Conservation (phyloP, 2,329 filamentous ascomycete genomes). For the Scytalidium sp. region DNA sequence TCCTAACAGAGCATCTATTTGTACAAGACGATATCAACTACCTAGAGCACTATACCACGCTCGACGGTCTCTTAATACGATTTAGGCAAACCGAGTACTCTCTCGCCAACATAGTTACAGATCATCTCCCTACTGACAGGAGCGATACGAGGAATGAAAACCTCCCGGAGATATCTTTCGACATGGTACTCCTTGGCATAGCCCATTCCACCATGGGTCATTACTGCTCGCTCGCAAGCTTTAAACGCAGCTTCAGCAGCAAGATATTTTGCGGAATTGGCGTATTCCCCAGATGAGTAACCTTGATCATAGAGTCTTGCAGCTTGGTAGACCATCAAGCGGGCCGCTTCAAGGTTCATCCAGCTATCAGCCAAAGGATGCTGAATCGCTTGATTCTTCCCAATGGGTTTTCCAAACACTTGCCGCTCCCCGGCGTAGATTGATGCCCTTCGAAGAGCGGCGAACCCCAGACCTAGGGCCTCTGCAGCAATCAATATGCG, state of each 20-base stretch:
- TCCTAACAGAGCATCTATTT: neutral
- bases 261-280: constrained; percentile 66
- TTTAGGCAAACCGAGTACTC: constrained; percentile 58
- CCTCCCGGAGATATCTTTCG: constrained; percentile 58
- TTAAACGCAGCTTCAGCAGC: constrained; percentile 59
- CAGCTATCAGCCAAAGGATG: constrained; percentile 62
- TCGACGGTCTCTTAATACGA: constrained; percentile 51
- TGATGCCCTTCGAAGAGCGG: constrained; percentile 56
- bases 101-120: constrained; percentile 66
- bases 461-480: constrained; percentile 74
- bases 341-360: constrained; percentile 59
- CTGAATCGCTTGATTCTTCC: constrained; percentile 59
- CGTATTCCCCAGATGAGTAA: constrained; percentile 54
- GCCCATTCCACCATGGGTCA: constrained; percentile 59
- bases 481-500: constrained; percentile 72
- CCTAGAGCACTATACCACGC: no score
- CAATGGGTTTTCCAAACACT: constrained; percentile 59
- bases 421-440: constrained; percentile 61
- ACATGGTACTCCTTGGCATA: constrained; percentile 61
- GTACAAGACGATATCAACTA: neutral
- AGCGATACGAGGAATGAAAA: constrained; percentile 57
- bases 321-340: constrained; percentile 60
- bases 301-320: constrained; percentile 55
- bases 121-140: constrained; percentile 69
- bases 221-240: constrained; percentile 55